These are phyloP conservation scores for Pseudogymnoascus verrucosus DNA, from an alignment of 2,329 filamentous ascomycete genomes.

Conservation along the genomic window DNA sequence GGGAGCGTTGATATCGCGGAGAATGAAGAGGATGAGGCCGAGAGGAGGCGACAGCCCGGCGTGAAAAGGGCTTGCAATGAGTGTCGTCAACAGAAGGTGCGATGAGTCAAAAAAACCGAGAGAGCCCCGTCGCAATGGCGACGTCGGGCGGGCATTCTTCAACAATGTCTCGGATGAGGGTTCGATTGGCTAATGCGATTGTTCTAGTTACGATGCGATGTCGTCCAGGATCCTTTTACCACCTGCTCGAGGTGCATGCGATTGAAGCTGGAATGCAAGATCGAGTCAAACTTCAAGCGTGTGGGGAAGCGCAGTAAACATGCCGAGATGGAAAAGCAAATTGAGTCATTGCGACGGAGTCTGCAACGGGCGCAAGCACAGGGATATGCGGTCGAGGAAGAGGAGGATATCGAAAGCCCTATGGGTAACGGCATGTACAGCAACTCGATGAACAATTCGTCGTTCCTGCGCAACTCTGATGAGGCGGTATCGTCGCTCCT, in stretches of 20 bases:
- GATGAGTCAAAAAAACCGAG: conserved; percentile 24
- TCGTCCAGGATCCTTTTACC: conserved; percentile 71
- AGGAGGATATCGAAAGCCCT: conserved; percentile 51
- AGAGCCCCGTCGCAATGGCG: background rate
- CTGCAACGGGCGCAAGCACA: conserved; percentile 52
- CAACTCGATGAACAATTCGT: conserved; percentile 52
- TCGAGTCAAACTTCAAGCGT: conserved; percentile 81
- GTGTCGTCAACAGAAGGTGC: conserved; percentile 77
- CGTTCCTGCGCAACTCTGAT: conserved; percentile 55
- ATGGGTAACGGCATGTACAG: conserved; percentile 48
- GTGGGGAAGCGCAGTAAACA: conserved; percentile 75
- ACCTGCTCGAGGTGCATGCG: conserved; percentile 71
- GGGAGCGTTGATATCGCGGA: conserved; percentile 47
- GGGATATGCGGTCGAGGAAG: conserved; percentile 47
- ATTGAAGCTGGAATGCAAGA: conserved; percentile 74
- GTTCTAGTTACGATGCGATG: conserved; percentile 68
- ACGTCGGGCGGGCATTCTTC: background rate
- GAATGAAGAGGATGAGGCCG: conserved; percentile 45
- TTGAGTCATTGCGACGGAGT: conserved; percentile 57
- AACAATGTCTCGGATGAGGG: background rate
- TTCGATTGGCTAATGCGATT: conserved; percentile 1
- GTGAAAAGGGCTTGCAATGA: conserved; percentile 79
- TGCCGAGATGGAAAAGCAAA: conserved; percentile 80
- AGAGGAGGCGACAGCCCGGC: conserved; percentile 58
- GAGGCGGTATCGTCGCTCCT: conserved; percentile 60